Evolutionary conservation across 805 yeast genomes (phyloP), one percentile per base, ranked within the genome.

Genomic region (Yarrowia yakushimensis): DNA sequence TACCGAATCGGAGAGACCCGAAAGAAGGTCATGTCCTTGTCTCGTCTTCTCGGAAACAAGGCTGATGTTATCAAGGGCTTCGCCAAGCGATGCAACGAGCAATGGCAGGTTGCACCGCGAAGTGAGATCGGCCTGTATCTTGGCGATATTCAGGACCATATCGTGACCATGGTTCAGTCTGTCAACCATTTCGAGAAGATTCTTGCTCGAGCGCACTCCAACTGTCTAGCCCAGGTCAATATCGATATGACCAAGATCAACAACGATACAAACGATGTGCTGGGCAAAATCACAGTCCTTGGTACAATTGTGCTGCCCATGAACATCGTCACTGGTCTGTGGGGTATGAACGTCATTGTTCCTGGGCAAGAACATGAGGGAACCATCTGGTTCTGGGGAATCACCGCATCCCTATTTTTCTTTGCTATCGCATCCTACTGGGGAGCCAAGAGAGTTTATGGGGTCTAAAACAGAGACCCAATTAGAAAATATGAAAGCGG

Each of bases 261-360:
- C 75, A 94, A 94, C 70, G 97, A 93, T 69, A 93, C 96, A 84
- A 94, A 94, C 73, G 98, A 94, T 72, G 96, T 92, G 1, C 80
- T 93, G 70, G 96, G 97, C 11, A 90, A 92, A 72, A 90, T 93
- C 63, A 90, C 98, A 3, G 86, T 92, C 42, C 76, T 93, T 66
- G 99, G 98, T 81, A 90, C 98, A 0, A 90, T 94, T 63, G 97
- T 94, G 20, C 77, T 94, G 64, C 99, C 99, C 3, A 83, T 94
- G 82, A 94, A 94, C 71, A 90, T 94, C 62, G 87, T 94, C 22
- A 94, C 99, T 0, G 99, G 99, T 20, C 76, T 94, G 50, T 94
- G 98, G 98, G 99, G 99, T 63, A 94, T 94, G 99, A 94, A 94
- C 76, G 96, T 94, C 67, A 69, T 90, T 11, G 99, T 94, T 34